Evolutionary conservation across 2,329 filamentous ascomycete species (phyloP).

Genomic region (Trichoderma brevicompactum): DNA sequence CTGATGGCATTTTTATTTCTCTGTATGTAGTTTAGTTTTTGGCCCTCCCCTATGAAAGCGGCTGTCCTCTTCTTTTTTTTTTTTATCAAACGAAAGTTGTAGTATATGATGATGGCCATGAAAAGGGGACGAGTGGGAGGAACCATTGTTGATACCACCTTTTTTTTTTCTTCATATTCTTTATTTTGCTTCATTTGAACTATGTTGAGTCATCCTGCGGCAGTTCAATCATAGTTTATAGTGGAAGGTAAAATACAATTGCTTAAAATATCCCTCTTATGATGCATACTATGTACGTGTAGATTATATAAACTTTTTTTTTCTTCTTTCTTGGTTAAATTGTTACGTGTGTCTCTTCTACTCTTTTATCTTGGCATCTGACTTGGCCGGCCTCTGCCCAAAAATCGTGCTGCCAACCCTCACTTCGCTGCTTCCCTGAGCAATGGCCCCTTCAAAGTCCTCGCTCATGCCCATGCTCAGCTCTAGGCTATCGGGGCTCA

Average conservation of each 20-base stretch:
- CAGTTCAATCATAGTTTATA: neutral
- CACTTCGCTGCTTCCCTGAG: conserved; percentile 84
- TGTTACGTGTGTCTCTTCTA: conserved; percentile 35
- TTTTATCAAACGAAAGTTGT: conserved; percentile 11
- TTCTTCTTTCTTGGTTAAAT: neutral
- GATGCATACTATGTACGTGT: neutral
- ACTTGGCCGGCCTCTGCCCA: conserved; percentile 77
- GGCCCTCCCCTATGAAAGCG: conserved; percentile 19
- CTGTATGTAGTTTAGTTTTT: conserved; percentile 26
- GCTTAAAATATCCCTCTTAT: neutral
- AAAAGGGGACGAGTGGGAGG: conserved; percentile 13
- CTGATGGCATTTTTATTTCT: conserved; percentile 18
- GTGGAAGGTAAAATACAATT: neutral
- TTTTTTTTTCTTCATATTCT: neutral
- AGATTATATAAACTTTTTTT: neutral
- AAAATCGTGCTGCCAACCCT: conserved; percentile 94
- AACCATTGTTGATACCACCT: conserved; percentile 25
- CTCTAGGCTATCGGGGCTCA: conserved; percentile 66
- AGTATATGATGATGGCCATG: conserved; percentile 12
- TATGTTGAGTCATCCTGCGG: neutral
- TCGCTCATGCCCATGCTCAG: conserved; percentile 99
- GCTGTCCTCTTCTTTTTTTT: conserved; percentile 6
- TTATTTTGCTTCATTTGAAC: neutral
- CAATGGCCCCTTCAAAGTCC: conserved; percentile 89
- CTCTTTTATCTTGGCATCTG: conserved; percentile 71